A percentile compares a stretch with the other conserved stretches of the same genome.
phyloP scores from a whole-genome alignment of 306 rosid genomes.

The Lathyrus sativus region DNA sequence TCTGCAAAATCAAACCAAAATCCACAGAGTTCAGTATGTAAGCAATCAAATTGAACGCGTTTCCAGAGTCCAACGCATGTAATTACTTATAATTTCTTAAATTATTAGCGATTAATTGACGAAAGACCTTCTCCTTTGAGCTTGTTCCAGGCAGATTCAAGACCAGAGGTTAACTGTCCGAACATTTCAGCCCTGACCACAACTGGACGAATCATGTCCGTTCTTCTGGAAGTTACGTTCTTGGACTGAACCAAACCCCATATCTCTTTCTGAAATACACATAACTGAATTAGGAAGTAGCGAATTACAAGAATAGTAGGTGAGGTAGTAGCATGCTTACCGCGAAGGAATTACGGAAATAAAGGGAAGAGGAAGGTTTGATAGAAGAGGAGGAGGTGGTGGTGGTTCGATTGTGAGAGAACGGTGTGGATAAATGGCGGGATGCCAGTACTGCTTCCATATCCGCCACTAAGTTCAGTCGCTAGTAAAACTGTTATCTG shows the following conservation, averaged over 20 bases:
- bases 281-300: conserved; percentile 11
- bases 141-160: conserved; percentile 94
- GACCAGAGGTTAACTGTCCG: conserved; percentile 87
- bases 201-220: conserved; percentile 51
- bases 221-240: conserved; percentile 39
- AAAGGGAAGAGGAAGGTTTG: conserved; percentile 56
- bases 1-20: conserved; percentile 50
- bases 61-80: background rate
- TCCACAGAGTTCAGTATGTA: background rate
- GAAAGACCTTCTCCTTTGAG: conserved; percentile 88
- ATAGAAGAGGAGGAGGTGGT: conserved; percentile 28
- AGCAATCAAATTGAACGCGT: background rate
- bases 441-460: conserved; percentile 83
- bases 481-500: background rate
- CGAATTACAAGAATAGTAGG: background rate
- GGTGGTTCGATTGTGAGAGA: conserved; percentile 41
- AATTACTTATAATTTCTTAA: background rate
- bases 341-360: conserved; percentile 67
- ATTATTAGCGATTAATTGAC: too few relatives aligned
- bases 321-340: conserved; percentile 48
- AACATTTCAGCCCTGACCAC: conserved; percentile 92
- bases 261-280: conserved; percentile 60
- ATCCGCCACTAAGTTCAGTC: conserved; percentile 6
- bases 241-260: conserved; percentile 88
- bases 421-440: conserved; percentile 61